phyloP scores from a whole-genome alignment of 768 basidiomycete genomes.

The Lepiota brunneoincarnata region DNA sequence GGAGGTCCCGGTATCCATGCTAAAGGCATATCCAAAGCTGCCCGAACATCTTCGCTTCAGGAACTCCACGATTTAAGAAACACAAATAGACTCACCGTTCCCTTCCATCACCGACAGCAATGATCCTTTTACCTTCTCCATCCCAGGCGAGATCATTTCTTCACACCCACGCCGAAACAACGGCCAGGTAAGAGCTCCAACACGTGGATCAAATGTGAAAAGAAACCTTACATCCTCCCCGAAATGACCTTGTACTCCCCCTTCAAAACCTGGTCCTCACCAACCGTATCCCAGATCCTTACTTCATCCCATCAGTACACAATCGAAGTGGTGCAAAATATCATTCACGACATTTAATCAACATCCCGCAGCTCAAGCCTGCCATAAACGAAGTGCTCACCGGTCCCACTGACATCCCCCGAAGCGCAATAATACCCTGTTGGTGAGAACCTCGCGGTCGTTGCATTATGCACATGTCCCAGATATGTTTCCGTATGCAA shows the following conservation, averaged over 20 bases:
- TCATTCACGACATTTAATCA: not conserved
- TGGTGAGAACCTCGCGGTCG: slow-evolving; percentile 88
- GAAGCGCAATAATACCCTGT: slow-evolving; percentile 96
- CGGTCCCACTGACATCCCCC: slow-evolving; percentile 78
- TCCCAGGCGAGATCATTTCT: slow-evolving; percentile 98
- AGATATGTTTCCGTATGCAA: slow-evolving; percentile 65
- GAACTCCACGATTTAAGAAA: not conserved
- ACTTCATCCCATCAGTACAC: slow-evolving; percentile 37
- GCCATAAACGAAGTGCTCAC: slow-evolving; percentile 35
- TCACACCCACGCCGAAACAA: not conserved
- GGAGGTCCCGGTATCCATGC: slow-evolving; percentile 80
- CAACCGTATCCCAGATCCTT: slow-evolving; percentile 90
- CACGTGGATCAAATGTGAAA: slow-evolving; percentile 8
- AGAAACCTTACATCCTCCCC: slow-evolving; percentile 59
- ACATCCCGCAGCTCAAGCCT: not conserved
- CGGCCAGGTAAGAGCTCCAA: not conserved
- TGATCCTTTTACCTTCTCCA: slow-evolving; percentile 93
- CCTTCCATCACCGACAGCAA: slow-evolving; percentile 89
- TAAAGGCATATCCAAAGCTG: slow-evolving; percentile 82
- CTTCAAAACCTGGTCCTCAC: slow-evolving; percentile 80
- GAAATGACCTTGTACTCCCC: slow-evolving; percentile 75
- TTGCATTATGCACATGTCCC: slow-evolving; percentile 81
- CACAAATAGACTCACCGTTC: slow-evolving; percentile 59
- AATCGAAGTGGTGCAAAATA: not conserved
- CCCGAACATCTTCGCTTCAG: not conserved